A percentile compares a stretch with the other conserved stretches of the same genome.
Conservation (phyloP, 352 stramenopile genomes). For the Phytophthora cactorum region DNA sequence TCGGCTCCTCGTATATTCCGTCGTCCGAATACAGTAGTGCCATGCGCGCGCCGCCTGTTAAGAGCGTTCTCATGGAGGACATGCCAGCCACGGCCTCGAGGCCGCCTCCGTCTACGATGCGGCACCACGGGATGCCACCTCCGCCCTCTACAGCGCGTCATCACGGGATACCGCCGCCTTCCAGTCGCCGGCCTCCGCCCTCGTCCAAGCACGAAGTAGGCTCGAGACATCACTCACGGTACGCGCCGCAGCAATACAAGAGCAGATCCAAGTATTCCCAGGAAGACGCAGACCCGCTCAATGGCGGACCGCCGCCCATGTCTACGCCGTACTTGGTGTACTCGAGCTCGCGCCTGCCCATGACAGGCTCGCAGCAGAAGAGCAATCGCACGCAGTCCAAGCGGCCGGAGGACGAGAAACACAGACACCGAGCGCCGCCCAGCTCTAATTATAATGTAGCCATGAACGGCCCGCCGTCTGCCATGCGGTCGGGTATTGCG, state of each 20-base stretch:
- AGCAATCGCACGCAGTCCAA: slow-evolving; percentile 11
- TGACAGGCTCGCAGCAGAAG: slow-evolving; percentile 22
- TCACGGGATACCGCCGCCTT: slow-evolving; percentile 10
- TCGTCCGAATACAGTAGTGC: slow-evolving; percentile 42
- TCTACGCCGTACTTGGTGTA: slow-evolving; percentile 57
- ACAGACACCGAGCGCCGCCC: slow-evolving; percentile 10
- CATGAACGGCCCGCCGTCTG: slow-evolving; percentile 23
- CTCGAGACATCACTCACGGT: slow-evolving; percentile 23
- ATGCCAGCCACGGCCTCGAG: slow-evolving; percentile 42
- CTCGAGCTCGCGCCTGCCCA: slow-evolving; percentile 30
- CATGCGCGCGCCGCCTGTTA: slow-evolving; percentile 34
- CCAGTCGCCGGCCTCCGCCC: slow-evolving; percentile 12
- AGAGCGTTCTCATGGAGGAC: slow-evolving; percentile 50
- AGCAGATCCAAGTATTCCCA: slow-evolving; percentile 50
- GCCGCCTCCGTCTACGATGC: slow-evolving; percentile 18
- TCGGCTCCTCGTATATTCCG: slow-evolving; percentile 42
- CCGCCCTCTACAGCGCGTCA: slow-evolving; percentile 5
- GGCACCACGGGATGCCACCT: slow-evolving; percentile 7
- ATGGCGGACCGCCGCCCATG: slow-evolving; percentile 44
- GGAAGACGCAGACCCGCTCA: slow-evolving; percentile 37
- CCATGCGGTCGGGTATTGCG: slow-evolving; percentile 26
- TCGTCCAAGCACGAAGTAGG: slow-evolving; percentile 22
- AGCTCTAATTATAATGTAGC: slow-evolving; percentile 6
- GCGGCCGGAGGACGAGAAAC: slow-evolving; percentile 7
- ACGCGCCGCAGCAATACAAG: slow-evolving; percentile 50